Evolutionary conservation across 495 filamentous ascomycete genomes (phyloP).

Genomic region (Pyrenula massariospora): DNA sequence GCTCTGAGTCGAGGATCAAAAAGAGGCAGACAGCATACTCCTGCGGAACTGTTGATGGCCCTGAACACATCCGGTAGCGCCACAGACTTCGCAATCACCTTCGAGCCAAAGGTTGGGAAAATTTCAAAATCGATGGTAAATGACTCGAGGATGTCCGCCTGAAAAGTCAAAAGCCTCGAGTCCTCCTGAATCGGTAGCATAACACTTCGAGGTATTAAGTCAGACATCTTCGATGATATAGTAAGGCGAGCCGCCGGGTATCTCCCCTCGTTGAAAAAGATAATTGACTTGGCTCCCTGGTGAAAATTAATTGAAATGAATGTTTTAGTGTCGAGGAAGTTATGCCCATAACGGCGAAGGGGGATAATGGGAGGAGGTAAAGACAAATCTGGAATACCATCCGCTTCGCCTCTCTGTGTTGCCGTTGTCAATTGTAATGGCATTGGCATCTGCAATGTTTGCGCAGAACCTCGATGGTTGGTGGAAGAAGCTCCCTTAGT

Average conservation of each 20-base stretch:
- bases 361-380: conserved; percentile 95
- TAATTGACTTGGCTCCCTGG: conserved; percentile 53
- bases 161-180: conserved; percentile 82
- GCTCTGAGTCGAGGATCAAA: conserved; percentile 86
- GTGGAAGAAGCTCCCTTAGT: conserved; percentile 3
- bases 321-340: conserved; percentile 94
- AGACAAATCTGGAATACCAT: conserved; percentile 84
- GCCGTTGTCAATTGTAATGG: conserved; percentile 37
- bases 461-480: conserved; percentile 2
- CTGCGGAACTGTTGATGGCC: conserved; percentile 60
- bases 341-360: conserved; percentile 87
- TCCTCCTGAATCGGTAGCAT: conserved; percentile 95
- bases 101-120: conserved; percentile 92
- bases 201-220: conserved; percentile 90
- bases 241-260: conserved; percentile 91
- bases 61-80: conserved; percentile 78
- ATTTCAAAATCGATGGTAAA: conserved; percentile 97
- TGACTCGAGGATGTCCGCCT: conserved; percentile 82
- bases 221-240: conserved; percentile 90
- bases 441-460: conserved; percentile 11
- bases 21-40: conserved; percentile 71
- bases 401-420: conserved; percentile 60
- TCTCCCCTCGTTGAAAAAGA: conserved; percentile 90
- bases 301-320: conserved; percentile 84
- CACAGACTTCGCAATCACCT: conserved; percentile 90